Conservation (phyloP, 345 rosid genomes). For the Orychophragmus violaceus region DNA sequence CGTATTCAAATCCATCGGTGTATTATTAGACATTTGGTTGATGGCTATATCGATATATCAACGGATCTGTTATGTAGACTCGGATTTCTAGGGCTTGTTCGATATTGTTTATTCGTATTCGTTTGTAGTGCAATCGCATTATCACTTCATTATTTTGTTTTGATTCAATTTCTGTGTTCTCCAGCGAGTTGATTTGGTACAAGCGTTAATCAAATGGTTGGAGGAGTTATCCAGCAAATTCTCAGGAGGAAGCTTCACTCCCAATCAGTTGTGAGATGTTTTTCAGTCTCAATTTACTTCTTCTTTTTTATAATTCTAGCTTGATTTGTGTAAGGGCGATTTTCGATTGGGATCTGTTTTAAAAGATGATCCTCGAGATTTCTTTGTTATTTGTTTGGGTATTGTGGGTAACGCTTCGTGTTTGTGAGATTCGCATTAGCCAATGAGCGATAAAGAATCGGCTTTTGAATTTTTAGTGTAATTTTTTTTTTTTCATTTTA, state of each 20-base stretch:
- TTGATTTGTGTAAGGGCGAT: neutral
- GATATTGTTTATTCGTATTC: neutral
- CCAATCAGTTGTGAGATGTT: slow-evolving; percentile 49
- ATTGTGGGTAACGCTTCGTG: neutral
- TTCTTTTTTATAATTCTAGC: neutral
- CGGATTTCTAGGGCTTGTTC: slow-evolving; percentile 21
- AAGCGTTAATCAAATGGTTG: slow-evolving; percentile 59
- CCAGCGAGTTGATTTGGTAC: slow-evolving; percentile 35
- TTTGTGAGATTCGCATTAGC: neutral
- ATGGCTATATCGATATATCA: neutral
- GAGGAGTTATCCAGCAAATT: slow-evolving; percentile 86
- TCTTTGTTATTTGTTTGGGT: neutral
- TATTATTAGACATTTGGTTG: slow-evolving; percentile 10
- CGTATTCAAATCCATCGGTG: neutral
- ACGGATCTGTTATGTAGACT: slow-evolving; percentile 25
- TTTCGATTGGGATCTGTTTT: slow-evolving; percentile 9
- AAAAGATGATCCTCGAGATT: neutral
- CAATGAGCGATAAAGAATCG: neutral
- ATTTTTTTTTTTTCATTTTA: neutral
- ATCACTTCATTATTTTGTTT: neutral
- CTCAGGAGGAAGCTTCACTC: slow-evolving; percentile 75
- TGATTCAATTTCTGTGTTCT: slow-evolving; percentile 1
- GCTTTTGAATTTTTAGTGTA: neutral
- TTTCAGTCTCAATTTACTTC: neutral
- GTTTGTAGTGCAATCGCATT: neutral